Base-by-base conservation (phyloP, 495 filamentous ascomycete species). In the Annulohypoxylon bovei region DNA sequence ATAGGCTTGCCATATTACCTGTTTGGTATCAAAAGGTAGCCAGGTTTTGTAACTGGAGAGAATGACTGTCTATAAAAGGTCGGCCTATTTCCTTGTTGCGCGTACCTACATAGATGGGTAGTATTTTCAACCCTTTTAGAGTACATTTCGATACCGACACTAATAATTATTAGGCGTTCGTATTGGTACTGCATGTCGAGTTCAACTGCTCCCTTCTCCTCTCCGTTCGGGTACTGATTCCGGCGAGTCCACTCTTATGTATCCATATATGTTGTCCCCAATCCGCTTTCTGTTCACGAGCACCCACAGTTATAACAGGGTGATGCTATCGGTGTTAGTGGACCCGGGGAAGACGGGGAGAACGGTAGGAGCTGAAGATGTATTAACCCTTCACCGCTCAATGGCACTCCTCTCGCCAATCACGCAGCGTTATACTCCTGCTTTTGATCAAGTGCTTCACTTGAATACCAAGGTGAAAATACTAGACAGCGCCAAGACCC, bases 341-440 rank as follows among this genome's bases (percentile, higher is more conserved):
- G 71, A 49, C 55, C 71, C 67, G 62, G 67, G 71, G 67, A 70
- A 65, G 62, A 66, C 70, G 65, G 65, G 46, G 63, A 64, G 64
- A 61, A 27, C 54, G 59, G 59, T 42, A 60, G 37, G 64, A 44
- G 27, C 50, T 66, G 52, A 46, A 30, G 65, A 18, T 42, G 39
- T 42, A 66, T 44, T 57, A 56, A 56, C 22, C 40, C 57, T 50
- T 73, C 71, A 73, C 71, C 71, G 71, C 71, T 70, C 58, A 70
- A 68, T 57, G 62, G 32, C 35, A 57, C 47, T 22, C 20, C 46
- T 65, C 55, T 58, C 44, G 27, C 70, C 70, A 72, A 72, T 68
- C 61, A 65, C 14, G 33, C 28, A 30, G 18, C 57, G 22, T 27
- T 30, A 44, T 65, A 60, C 20, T 28, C 35, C 28, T 3, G 44